Base-by-base conservation (phyloP, 495 filamentous ascomycete species). In the Daldinia grandis region DNA sequence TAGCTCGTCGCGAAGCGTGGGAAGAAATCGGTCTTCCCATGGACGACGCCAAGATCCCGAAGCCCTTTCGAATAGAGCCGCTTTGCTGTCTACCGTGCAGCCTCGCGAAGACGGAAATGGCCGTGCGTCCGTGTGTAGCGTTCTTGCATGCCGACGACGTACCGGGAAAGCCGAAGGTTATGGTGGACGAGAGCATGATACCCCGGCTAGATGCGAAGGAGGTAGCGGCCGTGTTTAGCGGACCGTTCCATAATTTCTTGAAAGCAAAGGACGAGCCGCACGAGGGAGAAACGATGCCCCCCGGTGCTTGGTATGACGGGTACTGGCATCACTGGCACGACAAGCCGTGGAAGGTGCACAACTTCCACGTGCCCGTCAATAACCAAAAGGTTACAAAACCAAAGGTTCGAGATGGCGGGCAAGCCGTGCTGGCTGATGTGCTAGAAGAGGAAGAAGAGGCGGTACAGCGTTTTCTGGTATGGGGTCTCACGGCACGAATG, bases 401-500 rank as follows among this genome's bases (percentile, higher is more conserved):
- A 5, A 81, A 79, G 44, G 40, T 71, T 7, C 68, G 75, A 28
- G 74, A 74, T 9, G 76, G 69, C 49, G 76, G 74, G 17, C 72
- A 77, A 44, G 77, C 71, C 0, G 74, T 76, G 14, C 64, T 78
- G 10, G 73, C 72, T 2, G 78, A 78, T 19, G 58, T 78, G 17
- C 60, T 56, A 1, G 74, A 58, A 1, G 75, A 70, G 0, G 72
- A 73, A n/a, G 79, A 79, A 73, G 79, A 82, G 21, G 76, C 81
- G 17, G 66, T 86, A 8, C 82, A 81, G 51, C 82, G 89, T 17
- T 94, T 93, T 76, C 87, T 91, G 21, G 92, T 98, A 6, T 97
- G 92, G 83, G 94, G 94, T 19, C 94, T 97, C 92, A 98, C 94
- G 51, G 94, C 92, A 7, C 82, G 93, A 40, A 95, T 97, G 30